Base-by-base conservation (phyloP, 148 eudicot species). In the Persicaria tinctoria region DNA sequence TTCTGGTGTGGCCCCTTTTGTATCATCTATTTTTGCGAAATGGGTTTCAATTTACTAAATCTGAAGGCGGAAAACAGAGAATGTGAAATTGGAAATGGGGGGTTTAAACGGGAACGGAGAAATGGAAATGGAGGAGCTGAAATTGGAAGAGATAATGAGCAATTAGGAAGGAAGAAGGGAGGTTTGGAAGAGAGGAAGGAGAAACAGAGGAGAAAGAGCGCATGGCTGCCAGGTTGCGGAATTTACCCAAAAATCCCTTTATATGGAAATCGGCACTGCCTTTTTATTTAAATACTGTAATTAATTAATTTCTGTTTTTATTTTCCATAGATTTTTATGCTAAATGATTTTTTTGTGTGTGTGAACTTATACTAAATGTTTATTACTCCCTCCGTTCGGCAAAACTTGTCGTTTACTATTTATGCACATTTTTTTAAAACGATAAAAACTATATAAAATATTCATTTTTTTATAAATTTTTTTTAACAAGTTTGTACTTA, bases 181-280 rank as follows among this genome's bases (percentile, higher is more conserved):
- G 73, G 76, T 38, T 13, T 1, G 71, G 7, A 56, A 74, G 48
- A 3, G 70, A 23, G 18, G n/a, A 20, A 49, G n/a, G 2, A 18
- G 76, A 6, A 20, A 14, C 45, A 18, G 64, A 27, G 66, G 27
- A 59, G 54, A 23, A 23, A 73, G 10, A 45, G 74, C 75, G 81
- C 84, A 82, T 82, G 78, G 84, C 59, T 75, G 82, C 69, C 78
- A 83, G 17, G 82, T 79, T 77, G 80, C 83, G 63, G n/a, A 50
- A 23, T 78, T 55, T 45, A 74, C 79, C 70, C 27, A 71, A 17
- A 7, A 9, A 0, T 53, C 57, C 47, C 51, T 53, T 71, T 66
- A 38, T 66, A 66, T 14, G 47, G 16, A 7, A 32, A 32, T 32
- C 2, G 38, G 38, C 38, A 16, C 23, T 14, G 13, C 10, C 44